These are phyloP conservation scores for Dendrobium chrysotoxum DNA, from an alignment of 106 monocot genomes.

Conservation along the genomic window DNA sequence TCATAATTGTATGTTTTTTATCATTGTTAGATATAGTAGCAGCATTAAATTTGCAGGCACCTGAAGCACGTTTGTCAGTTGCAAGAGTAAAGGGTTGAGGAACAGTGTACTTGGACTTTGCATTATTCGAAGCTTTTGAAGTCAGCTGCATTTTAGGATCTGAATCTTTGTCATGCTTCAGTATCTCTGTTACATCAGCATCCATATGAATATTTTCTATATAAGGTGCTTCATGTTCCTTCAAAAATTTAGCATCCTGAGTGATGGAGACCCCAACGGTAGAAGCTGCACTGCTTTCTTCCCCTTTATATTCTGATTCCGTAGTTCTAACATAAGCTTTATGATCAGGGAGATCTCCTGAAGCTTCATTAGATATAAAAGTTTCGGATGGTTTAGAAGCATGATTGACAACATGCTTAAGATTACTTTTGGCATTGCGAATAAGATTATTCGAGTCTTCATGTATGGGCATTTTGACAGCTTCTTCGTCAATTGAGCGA, in stretches of 20 bases:
- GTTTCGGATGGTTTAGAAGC: background rate
- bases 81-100: conserved; percentile 9
- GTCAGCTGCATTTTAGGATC: background rate
- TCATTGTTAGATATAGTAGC: background rate
- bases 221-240: background rate
- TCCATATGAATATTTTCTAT: conserved; percentile 4
- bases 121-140: background rate
- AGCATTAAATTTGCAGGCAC: background rate
- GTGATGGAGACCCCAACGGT: background rate
- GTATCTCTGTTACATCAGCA: background rate
- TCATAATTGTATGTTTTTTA: conserved; percentile 1
- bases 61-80: conserved; percentile 7
- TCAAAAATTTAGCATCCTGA: background rate
- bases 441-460: conserved; percentile 3
- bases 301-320: background rate
- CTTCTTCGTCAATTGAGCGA: background rate
- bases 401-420: background rate
- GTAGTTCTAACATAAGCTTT: conserved; percentile 5
- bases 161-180: background rate
- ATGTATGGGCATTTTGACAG: background rate
- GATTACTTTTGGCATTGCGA: background rate
- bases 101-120: background rate
- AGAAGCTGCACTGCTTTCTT: background rate
- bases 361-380: background rate
- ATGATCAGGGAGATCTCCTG: background rate